phyloP scores from a whole-genome alignment of 768 basidiomycete genomes.

The Termitomyces sp. region DNA sequence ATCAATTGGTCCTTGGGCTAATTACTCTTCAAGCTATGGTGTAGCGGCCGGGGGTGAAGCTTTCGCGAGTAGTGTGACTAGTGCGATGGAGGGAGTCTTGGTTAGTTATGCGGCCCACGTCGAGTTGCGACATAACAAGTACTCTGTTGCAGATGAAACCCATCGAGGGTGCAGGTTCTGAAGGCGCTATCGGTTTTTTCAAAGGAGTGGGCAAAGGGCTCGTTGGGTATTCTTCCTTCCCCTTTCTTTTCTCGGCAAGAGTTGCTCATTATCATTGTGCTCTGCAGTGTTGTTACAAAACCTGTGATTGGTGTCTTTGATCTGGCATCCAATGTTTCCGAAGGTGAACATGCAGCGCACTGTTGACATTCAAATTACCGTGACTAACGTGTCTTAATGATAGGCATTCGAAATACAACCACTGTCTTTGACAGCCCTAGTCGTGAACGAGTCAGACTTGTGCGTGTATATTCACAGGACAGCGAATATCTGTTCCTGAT shows the following conservation, averaged over 20 bases:
- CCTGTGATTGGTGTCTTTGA: constrained; percentile 97
- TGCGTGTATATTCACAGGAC: constrained; percentile 19
- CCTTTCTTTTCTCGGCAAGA: not conserved
- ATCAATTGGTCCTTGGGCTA: not conserved
- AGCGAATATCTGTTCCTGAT: not conserved
- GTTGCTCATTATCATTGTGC: not conserved
- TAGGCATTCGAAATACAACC: constrained; percentile 96
- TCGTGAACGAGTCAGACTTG: constrained; percentile 81
- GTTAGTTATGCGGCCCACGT: constrained; percentile 34
- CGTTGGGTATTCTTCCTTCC: constrained; percentile 61
- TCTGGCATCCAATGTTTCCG: constrained; percentile 89
- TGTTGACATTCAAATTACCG: not conserved
- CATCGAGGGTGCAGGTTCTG: constrained; percentile 92
- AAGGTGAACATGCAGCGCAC: constrained; percentile 47
- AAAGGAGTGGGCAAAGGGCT: constrained; percentile 97
- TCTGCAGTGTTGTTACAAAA: constrained; percentile 81
- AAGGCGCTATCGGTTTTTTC: constrained; percentile 94
- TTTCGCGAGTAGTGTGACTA: constrained; percentile 88
- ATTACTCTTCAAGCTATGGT: constrained; percentile 65
- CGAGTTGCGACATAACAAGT: not conserved
- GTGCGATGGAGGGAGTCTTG: constrained; percentile 93
- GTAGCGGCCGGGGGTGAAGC: constrained; percentile 93
- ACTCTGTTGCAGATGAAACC: constrained; percentile 74
- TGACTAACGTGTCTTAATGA: not conserved
- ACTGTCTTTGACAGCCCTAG: constrained; percentile 94